Conservation (phyloP, 2,329 filamentous ascomycete species). For the Colletotrichum brevisporum region DNA sequence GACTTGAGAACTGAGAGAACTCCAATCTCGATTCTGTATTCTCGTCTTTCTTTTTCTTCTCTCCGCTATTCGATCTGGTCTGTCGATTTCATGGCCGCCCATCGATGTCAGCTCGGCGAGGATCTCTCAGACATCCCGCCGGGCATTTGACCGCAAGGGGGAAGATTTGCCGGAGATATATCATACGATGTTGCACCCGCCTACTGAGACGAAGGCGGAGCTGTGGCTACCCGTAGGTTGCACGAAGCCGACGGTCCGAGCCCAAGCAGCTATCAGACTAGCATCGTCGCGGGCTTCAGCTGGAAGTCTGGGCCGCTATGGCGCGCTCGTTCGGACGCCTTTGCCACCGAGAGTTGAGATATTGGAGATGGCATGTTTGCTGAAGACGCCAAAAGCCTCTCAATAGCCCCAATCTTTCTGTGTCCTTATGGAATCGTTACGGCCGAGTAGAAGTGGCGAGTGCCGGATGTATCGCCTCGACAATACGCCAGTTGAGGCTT, state of each 20-base stretch:
- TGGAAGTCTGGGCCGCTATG: no score
- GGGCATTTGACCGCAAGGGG: neutral
- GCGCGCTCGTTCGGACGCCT: no score
- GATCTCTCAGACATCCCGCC: conserved; percentile 5
- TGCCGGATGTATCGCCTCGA: neutral
- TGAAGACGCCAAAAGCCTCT: no score
- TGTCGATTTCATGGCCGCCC: neutral
- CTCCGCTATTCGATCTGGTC: no score
- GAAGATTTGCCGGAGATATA: conserved; percentile 18
- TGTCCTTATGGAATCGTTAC: neutral
- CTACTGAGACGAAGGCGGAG: neutral
- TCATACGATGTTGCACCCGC: neutral
- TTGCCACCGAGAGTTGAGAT: no score
- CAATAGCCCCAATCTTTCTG: no score
- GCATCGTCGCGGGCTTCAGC: no score
- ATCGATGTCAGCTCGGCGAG: neutral
- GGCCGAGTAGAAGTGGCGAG: conserved; percentile 8
- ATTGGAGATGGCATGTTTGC: no score
- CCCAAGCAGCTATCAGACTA: no score
- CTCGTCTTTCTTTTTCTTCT: no score
- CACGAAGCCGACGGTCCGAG: neutral
- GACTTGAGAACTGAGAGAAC: no score
- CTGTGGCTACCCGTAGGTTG: conserved; percentile 23
- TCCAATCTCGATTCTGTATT: no score
- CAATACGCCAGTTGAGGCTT: conserved; percentile 5